Base-by-base conservation (phyloP, 768 basidiomycete species). In the Russula compacta region DNA sequence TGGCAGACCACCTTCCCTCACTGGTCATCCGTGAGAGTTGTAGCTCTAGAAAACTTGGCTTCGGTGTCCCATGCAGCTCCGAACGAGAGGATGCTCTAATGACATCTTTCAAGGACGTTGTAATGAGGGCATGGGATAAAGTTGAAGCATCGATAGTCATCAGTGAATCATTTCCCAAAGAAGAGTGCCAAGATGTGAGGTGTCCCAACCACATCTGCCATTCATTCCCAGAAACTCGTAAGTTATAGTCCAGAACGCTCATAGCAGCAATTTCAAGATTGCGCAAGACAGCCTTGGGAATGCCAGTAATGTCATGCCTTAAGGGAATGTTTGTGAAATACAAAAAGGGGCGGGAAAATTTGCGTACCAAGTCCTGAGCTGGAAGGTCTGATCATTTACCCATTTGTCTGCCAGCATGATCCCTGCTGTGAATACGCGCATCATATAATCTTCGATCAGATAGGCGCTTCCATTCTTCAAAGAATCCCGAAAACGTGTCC, bases 331-430 rank as follows among this genome's bases (percentile, higher is more conserved):
- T 60, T 44, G 47, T 53, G 40, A 24, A 29, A 17, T 43, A 19
- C 2, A 35, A 58, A 47, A 32, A 4, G 4, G 38, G 17, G 32
- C 32, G 29, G 15, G 12, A 52, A 53, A 46, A 17, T 35, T 36
- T 32, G 57, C 70, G n/a, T 19, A 76, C 73, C 73, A 74, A 36
- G 61, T 60, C 21, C 58, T 74, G n/a, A 68, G 63, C 17, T 72
- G 58, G 53, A 74, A 70, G 4, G 69, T 64, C 38, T 52, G 52
- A 29, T 74, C 75, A 14, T 74, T 74, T 29, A 76, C 59, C 9
- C 68, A 64, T 56, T 74, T 74, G 47, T 74, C 73, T 6, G 69
- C 63, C 52, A 74, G 67, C 71, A 76, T 74, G 29, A 75, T 72
- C 53, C 71, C 76, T 24, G 63, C 46, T 42, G 74, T 63, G 50